phyloP scores from a whole-genome alignment of 352 stramenopile species.

The Phytopythium oedochilum region DNA sequence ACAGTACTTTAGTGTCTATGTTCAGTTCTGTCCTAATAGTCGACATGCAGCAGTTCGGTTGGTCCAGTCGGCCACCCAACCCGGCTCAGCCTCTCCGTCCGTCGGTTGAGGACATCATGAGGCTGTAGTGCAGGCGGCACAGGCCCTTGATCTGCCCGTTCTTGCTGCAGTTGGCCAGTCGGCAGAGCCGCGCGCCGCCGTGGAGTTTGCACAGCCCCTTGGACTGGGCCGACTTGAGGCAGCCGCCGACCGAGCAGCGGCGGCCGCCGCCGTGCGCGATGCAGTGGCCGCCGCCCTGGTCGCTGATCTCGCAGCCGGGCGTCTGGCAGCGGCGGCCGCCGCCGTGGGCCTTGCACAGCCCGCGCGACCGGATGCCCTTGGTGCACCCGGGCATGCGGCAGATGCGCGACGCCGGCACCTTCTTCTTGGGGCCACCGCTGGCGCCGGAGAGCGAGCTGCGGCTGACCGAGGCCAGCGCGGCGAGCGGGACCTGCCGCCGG shows the following conservation, averaged over 20 bases:
- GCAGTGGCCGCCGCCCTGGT: conserved; percentile 83
- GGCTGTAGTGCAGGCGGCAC: conserved; percentile 66
- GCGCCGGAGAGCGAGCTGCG: conserved; percentile 9
- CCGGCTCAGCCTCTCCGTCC: background rate
- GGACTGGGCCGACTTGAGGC: conserved; percentile 78
- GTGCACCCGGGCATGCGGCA: conserved; percentile 71
- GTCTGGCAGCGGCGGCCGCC: conserved; percentile 74
- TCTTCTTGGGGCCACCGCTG: conserved; percentile 39
- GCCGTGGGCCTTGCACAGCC: conserved; percentile 82
- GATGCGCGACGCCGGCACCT: conserved; percentile 59
- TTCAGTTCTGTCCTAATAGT: background rate
- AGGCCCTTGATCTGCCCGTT: conserved; percentile 81
- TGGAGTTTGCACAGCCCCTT: conserved; percentile 83
- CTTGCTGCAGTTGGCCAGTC: conserved; percentile 66
- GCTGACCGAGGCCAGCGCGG: background rate
- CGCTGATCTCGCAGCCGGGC: conserved; percentile 74
- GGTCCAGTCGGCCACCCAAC: background rate
- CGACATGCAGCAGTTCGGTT: background rate
- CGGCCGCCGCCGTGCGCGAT: conserved; percentile 69
- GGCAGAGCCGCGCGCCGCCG: conserved; percentile 70
- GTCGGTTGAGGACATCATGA: conserved; percentile 23
- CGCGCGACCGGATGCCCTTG: conserved; percentile 79
- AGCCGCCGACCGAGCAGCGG: conserved; percentile 58
- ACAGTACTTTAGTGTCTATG: background rate
- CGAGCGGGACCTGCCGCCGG: background rate